Percentiles rank a stretch among this genome's conserved stretches.
phyloP scores from a whole-genome alignment of 768 basidiomycete species.

The Suillus spraguei region DNA sequence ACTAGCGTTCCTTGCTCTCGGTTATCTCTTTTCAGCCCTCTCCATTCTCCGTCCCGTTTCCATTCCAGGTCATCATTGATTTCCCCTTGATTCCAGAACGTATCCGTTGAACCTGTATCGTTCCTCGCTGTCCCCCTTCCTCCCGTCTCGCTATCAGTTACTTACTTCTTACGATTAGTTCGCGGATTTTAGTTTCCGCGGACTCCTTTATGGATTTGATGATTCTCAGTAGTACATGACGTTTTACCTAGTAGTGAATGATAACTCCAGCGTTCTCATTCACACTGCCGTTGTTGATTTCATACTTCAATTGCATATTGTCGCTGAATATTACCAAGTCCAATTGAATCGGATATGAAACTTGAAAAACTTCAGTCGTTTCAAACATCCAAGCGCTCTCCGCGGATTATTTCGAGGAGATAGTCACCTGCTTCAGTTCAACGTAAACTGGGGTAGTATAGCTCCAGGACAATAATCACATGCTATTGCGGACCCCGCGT shows the following conservation, averaged over 20 bases:
- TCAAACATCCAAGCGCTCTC: background rate
- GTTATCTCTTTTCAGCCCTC: slow-evolving; percentile 12
- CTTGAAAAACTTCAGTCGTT: background rate
- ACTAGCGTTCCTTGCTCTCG: slow-evolving; percentile 15
- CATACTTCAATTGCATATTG: background rate
- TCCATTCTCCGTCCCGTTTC: slow-evolving; percentile 11
- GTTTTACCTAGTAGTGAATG: slow-evolving; percentile 25
- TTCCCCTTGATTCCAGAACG: background rate
- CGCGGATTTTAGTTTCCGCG: slow-evolving; percentile 38
- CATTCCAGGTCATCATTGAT: background rate
- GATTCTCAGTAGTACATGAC: slow-evolving; percentile 18
- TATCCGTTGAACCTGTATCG: background rate
- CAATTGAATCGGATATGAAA: background rate
- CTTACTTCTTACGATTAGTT: slow-evolving; percentile 2
- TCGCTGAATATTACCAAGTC: background rate
- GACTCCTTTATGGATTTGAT: slow-evolving; percentile 18
- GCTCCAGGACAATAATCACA: slow-evolving; percentile 8
- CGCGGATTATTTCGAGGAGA: slow-evolving; percentile 2
- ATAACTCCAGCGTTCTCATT: slow-evolving; percentile 16
- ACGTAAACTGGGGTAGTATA: background rate
- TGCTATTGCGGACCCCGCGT: slow-evolving; percentile 1
- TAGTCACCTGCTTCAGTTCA: background rate
- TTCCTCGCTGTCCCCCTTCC: background rate
- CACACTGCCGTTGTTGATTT: background rate
- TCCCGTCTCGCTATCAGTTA: background rate